Percentiles rank a stretch among this genome's conserved stretches.
These are phyloP conservation scores for Leccinum incarnatum DNA, from an alignment of 768 basidiomycete genomes.

Conservation along the genomic window DNA sequence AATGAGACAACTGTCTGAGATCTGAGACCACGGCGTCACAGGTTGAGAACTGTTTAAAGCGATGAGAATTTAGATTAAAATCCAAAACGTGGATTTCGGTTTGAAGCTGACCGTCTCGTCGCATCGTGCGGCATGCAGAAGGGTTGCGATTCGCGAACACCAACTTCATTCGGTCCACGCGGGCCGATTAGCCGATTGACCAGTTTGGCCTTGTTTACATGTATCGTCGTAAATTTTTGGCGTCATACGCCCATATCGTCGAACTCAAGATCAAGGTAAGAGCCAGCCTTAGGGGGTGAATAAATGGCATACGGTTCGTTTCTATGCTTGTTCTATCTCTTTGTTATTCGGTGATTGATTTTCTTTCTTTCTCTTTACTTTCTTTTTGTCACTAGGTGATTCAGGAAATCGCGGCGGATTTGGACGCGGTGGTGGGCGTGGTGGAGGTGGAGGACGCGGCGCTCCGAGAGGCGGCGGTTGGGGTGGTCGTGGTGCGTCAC, in stretches of 20 bases:
- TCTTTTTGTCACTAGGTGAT: constrained; percentile 36
- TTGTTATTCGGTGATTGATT: not conserved
- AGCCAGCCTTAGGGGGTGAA: constrained; percentile 14
- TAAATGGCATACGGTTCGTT: constrained; percentile 38
- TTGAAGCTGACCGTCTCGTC: no score
- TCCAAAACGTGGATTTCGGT: not conserved
- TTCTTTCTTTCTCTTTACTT: not conserved
- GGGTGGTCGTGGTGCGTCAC: no score
- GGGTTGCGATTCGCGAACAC: no score
- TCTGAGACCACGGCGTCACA: not conserved
- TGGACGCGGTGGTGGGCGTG: constrained; percentile 42
- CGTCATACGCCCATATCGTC: not conserved
- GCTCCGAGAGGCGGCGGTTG: constrained; percentile 41
- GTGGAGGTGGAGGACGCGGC: constrained; percentile 38
- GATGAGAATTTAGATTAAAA: not conserved
- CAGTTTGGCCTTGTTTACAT: constrained; percentile 17
- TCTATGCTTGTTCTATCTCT: not conserved
- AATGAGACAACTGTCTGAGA: not conserved
- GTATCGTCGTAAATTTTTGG: constrained; percentile 12
- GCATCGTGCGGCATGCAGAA: no score
- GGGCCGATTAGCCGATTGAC: not conserved
- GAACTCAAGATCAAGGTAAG: constrained; percentile 12
- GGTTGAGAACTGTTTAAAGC: no score
- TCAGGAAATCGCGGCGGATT: constrained; percentile 79
- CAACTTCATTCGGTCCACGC: not conserved